These are phyloP conservation scores for Hypoxylon sp. DNA, from an alignment of 2,329 filamentous ascomycete genomes.

Conservation along the genomic window DNA sequence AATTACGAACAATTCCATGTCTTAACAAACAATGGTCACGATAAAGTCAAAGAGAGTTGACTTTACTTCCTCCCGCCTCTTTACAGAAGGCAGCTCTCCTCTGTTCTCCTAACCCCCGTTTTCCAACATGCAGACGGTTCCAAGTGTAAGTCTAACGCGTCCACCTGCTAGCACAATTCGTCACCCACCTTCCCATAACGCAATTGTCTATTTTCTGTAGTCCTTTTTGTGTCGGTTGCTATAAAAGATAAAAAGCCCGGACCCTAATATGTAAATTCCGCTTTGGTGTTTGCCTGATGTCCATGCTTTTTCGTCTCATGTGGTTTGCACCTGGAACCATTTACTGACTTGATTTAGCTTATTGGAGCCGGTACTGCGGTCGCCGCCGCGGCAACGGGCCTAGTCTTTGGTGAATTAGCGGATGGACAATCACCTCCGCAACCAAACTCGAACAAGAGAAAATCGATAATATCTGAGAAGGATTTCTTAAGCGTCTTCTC, in stretches of 20 bases:
- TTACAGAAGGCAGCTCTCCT: constrained; percentile 46
- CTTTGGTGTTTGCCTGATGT: constrained; percentile 2
- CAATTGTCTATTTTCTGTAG: constrained; percentile 10
- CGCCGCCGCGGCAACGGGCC: constrained; percentile 66
- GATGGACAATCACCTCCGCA: constrained; percentile 50
- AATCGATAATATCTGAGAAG: constrained; percentile 46
- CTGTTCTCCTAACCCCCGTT: constrained; percentile 50
- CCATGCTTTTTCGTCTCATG: not conserved
- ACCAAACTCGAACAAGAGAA: constrained; percentile 46
- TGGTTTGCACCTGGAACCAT: constrained; percentile 17
- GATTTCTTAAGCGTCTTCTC: constrained; percentile 45
- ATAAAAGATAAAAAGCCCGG: too few species aligned
- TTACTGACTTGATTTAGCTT: constrained; percentile 55
- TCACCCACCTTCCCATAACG: constrained; percentile 1
- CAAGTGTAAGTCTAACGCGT: constrained; percentile 55
- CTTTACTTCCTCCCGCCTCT: constrained; percentile 43
- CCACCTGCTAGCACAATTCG: constrained; percentile 15
- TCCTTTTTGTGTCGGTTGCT: too few species aligned
- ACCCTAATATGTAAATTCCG: not conserved
- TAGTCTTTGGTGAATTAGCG: constrained; percentile 65
- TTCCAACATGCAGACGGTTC: constrained; percentile 63
- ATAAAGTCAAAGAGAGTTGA: constrained; percentile 40
- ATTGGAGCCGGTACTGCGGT: constrained; percentile 69
- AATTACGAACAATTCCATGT: constrained; percentile 42
- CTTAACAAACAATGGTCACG: constrained; percentile 48